A percentile compares a stretch with the other conserved stretches of the same genome.
These are phyloP conservation scores for Raphanus hybrid DNA, from an alignment of 441 rosid species.

Conservation along the genomic window DNA sequence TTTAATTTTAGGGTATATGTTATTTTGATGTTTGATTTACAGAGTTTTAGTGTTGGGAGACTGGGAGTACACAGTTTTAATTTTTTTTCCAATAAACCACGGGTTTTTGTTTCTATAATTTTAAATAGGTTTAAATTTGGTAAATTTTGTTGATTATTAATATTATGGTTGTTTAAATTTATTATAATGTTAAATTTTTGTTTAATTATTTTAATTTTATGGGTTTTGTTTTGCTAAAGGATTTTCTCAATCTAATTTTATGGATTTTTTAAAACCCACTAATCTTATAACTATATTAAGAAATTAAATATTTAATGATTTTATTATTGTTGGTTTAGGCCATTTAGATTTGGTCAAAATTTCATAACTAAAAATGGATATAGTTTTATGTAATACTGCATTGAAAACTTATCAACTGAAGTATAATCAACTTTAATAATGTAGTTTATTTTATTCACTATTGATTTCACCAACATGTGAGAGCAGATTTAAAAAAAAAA, in stretches of 20 bases:
- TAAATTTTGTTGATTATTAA: not conserved
- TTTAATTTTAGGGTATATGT: not conserved
- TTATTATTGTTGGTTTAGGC: not conserved
- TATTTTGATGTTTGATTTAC: not conserved
- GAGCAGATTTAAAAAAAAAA: not conserved
- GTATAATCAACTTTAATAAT: not conserved
- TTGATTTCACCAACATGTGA: not conserved
- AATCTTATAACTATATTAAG: not conserved
- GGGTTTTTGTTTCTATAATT: not conserved
- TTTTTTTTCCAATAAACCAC: not conserved
- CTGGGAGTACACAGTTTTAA: not conserved
- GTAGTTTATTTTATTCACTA: not conserved
- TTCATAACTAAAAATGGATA: not conserved
- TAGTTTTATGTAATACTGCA: not conserved
- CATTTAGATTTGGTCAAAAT: not conserved
- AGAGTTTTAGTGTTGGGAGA: not conserved
- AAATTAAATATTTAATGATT: not conserved
- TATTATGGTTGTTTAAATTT: not conserved
- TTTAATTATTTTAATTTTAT: not conserved
- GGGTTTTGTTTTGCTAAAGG: no score
- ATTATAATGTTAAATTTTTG: not conserved
- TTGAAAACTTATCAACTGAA: not conserved
- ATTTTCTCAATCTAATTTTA: not conserved
- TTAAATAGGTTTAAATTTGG: not conserved
- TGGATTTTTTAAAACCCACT: not conserved